Conservation (phyloP, 345 rosid genomes). For the Ceriops tagal region DNA sequence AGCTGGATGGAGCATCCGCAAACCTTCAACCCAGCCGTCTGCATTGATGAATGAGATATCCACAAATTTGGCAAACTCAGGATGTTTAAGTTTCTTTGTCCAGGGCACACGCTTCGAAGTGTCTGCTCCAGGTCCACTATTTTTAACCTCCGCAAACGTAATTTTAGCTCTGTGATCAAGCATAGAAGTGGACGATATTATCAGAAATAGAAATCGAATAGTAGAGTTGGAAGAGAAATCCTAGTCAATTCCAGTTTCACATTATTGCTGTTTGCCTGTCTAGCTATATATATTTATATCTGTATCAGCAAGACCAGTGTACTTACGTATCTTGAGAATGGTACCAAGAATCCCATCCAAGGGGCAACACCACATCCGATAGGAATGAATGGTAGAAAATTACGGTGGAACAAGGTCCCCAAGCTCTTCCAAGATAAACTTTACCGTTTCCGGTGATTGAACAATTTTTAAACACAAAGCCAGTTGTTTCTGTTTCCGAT, state of each 20-base stretch:
- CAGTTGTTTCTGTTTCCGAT: not conserved
- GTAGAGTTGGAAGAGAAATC: too few species aligned
- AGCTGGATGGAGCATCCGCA: too few species aligned
- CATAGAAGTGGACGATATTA: not conserved
- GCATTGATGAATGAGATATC: not conserved
- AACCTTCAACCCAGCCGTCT: slow-evolving; percentile 1
- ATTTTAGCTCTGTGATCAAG: not conserved
- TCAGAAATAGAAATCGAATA: not conserved
- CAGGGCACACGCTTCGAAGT: slow-evolving; percentile 40
- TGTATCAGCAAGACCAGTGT: not conserved
- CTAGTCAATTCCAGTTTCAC: too few species aligned
- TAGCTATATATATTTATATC: not conserved
- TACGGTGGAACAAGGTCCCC: slow-evolving; percentile 34
- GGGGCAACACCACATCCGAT: slow-evolving; percentile 16
- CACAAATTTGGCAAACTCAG: not conserved
- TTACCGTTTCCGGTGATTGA: slow-evolving; percentile 15
- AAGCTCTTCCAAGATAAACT: slow-evolving; percentile 33
- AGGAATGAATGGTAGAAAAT: slow-evolving; percentile 15
- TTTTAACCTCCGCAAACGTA: slow-evolving; percentile 33
- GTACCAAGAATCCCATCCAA: slow-evolving; percentile 39
- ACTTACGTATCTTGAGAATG: accelerated
- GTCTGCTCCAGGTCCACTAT: slow-evolving; percentile 39
- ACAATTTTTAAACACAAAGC: slow-evolving; percentile 15
- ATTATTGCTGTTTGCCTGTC: too few species aligned
- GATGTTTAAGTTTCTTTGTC: slow-evolving; percentile 22